phyloP scores from a whole-genome alignment of 1,284 basidiomycete species.

The Heliocybe sulcata region DNA sequence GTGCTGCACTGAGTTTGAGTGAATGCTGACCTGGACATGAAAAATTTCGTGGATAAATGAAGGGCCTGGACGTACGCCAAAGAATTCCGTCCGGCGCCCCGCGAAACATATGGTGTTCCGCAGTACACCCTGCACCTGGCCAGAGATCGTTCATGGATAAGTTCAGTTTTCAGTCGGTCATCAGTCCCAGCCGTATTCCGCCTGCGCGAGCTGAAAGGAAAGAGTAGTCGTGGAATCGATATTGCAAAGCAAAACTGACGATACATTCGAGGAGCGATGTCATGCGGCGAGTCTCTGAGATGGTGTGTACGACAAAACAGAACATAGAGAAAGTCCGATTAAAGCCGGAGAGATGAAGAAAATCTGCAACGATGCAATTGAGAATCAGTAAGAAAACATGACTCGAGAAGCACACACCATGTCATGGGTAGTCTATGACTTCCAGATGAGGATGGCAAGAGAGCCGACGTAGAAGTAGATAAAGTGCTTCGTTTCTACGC shows the following conservation, averaged over 20 bases:
- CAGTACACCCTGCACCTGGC: too few relatives aligned
- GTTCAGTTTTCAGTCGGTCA: too few relatives aligned
- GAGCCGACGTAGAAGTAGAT: constrained; percentile 94
- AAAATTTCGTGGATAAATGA: too few relatives aligned
- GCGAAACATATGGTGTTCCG: too few relatives aligned
- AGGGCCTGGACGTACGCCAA: too few relatives aligned
- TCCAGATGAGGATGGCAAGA: constrained; percentile 91
- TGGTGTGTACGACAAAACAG: background rate
- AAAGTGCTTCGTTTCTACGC: constrained; percentile 89
- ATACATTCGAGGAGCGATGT: background rate
- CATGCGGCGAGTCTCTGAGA: background rate
- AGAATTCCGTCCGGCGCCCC: too few relatives aligned
- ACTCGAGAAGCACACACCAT: background rate
- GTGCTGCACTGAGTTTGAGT: too few relatives aligned
- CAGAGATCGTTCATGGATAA: too few relatives aligned
- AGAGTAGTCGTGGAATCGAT: background rate
- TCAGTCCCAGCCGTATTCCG: too few relatives aligned
- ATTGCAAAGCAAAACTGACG: background rate
- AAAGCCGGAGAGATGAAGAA: background rate
- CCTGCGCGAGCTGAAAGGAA: too few relatives aligned
- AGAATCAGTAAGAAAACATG: too few relatives aligned
- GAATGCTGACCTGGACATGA: too few relatives aligned
- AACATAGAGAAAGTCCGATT: background rate
- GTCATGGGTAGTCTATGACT: constrained; percentile 51
- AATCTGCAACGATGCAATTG: background rate